Conservation (phyloP, 768 basidiomycete species). For the Boletus barrowsii region DNA sequence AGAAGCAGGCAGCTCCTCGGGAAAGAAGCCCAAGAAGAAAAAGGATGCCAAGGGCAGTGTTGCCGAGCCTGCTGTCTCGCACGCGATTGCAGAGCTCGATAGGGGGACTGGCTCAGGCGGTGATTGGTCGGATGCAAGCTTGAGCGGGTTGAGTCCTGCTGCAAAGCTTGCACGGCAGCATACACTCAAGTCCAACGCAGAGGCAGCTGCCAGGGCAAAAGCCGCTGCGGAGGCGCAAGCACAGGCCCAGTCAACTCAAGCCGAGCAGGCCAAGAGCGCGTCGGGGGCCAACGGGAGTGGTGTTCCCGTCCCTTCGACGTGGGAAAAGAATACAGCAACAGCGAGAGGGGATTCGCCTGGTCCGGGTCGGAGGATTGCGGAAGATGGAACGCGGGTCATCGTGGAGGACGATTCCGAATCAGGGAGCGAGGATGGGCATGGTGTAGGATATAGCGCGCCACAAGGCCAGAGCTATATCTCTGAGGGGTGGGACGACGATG, state of each 20-base stretch:
- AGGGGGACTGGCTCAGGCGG: slow-evolving; percentile 37
- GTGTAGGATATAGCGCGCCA: slow-evolving; percentile 32
- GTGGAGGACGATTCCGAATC: slow-evolving; percentile 73
- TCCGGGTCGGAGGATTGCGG: slow-evolving; percentile 46
- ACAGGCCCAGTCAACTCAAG: slow-evolving; percentile 25
- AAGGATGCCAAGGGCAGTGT: slow-evolving; percentile 62
- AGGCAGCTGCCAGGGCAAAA: slow-evolving; percentile 42
- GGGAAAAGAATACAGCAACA: slow-evolving; percentile 82
- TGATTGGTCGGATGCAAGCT: slow-evolving; percentile 58
- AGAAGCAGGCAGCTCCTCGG: slow-evolving; percentile 26
- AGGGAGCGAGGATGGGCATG: slow-evolving; percentile 51
- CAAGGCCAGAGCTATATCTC: slow-evolving; percentile 42
- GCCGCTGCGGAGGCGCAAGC: slow-evolving; percentile 30
- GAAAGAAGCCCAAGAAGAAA: slow-evolving; percentile 49
- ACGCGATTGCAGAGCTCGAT: slow-evolving; percentile 83
- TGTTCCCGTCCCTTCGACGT: slow-evolving; percentile 52
- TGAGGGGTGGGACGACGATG: slow-evolving; percentile 77
- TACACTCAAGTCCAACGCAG: slow-evolving; percentile 79
- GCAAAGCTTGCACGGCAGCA: slow-evolving; percentile 88
- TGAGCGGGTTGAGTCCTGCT: slow-evolving; percentile 84
- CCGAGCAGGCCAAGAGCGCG: slow-evolving; percentile 18
- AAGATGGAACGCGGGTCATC: slow-evolving; percentile 63
- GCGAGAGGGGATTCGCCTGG: slow-evolving; percentile 45
- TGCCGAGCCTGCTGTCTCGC: slow-evolving; percentile 70
- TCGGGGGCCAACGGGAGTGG: slow-evolving; percentile 28